Evolutionary conservation across 352 stramenopile genomes (phyloP), one percentile per base, ranked within the genome.

Genomic region (Phytophthora palmivora): DNA sequence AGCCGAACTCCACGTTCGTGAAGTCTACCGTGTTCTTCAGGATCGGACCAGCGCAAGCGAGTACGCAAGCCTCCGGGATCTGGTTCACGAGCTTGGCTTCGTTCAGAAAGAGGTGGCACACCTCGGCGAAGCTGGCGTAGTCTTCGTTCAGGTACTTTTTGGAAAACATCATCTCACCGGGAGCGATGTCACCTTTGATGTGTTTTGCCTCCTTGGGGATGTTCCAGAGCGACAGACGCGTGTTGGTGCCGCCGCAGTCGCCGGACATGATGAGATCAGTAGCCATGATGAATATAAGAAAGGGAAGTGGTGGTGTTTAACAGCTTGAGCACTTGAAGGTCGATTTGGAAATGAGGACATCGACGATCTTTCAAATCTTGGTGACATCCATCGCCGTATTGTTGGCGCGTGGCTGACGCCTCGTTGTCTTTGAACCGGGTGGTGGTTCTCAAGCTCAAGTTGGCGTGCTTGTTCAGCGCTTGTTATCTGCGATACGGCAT

Each of bases 191-290:
- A 42, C 76, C 78, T 73, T 67, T 53, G 37, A 39, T 19, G 34
- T 74, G 65, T 6, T 57, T 82, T 41, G 70, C 45, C 21, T 65
- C 67, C 16, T 68, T 61, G 10, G 79, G 84, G 58, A 95, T 81
- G 21, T 81, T 74, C 75, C 82, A 95, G 18, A 97, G 72, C 72
- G 88, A 89, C 46, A 99, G 86, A 34, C 97, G 89, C 58, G 91
- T 97, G 78, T 98, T 98, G 54, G 97, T 99, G 57, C 97, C 97
- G 58, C 97, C 97, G 62, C 98, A 97, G 77, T 99, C 97, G 42
- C 92, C 65, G 9, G 82, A 91, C 30, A 94, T 86, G 49, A 93
- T 88, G 11, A 93, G 62, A 59, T 92, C 63, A 6, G 39, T 66
- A 52, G 55, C 16, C 62, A 70, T 70, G 42, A 4, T 61, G 46